Conservation (phyloP, 805 yeast genomes). For the Candida nemodendra region DNA sequence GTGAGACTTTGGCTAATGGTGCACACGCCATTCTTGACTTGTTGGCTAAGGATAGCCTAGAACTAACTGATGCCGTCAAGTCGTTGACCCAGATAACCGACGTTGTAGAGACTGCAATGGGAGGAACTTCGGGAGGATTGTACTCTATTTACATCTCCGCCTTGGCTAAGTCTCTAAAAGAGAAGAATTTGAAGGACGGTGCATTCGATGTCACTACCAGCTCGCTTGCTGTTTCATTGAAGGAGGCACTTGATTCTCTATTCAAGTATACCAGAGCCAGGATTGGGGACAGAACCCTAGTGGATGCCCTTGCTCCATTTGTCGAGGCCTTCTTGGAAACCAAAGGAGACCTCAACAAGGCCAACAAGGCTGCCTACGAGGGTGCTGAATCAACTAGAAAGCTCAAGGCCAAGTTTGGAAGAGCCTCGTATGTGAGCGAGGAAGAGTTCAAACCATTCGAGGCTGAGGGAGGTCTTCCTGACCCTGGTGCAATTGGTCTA, state of each 20-base stretch:
- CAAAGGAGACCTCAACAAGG: conserved; percentile 49
- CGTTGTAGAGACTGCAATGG: conserved; percentile 84
- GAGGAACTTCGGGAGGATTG: conserved; percentile 94
- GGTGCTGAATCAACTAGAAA: conserved; percentile 78
- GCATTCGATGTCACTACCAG: conserved; percentile 32
- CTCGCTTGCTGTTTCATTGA: conserved; percentile 48
- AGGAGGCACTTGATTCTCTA: conserved; percentile 64
- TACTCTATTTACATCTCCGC: conserved; percentile 85
- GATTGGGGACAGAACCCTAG: conserved; percentile 81
- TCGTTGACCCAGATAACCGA: conserved; percentile 75
- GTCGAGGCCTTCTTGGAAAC: conserved; percentile 56
- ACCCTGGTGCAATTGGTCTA: conserved; percentile 93
- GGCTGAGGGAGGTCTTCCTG: conserved; percentile 76
- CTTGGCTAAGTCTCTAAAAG: conserved; percentile 52
- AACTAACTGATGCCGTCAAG: conserved; percentile 50
- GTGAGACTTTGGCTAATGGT: conserved; percentile 84
- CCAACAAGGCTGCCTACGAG: conserved; percentile 64
- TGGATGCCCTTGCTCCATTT: conserved; percentile 89
- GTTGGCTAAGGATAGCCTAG: conserved; percentile 39
- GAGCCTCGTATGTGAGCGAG: conserved; percentile 84
- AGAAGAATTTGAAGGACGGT: conserved; percentile 36
- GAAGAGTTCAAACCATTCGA: conserved; percentile 50
- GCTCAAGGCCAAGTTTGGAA: conserved; percentile 82
- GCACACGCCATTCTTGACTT: conserved; percentile 67
- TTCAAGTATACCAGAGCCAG: conserved; percentile 88